Evolutionary conservation across 2,329 filamentous ascomycete species (phyloP).

Genomic region (Microdochium trichocladiopsis): DNA sequence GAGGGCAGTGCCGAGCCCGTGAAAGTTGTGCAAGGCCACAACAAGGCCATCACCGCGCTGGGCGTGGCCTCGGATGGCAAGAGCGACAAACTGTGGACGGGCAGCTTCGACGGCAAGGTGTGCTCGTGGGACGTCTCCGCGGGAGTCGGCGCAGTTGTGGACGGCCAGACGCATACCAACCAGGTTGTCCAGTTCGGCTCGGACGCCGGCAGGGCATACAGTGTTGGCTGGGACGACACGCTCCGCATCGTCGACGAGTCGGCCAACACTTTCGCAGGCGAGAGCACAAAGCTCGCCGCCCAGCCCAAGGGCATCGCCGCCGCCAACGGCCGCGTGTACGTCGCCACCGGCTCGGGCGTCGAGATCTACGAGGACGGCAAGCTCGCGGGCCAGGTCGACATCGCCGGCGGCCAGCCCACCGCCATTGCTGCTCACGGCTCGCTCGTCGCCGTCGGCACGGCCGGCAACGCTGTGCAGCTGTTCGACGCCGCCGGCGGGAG

Average conservation of each 20-base stretch:
- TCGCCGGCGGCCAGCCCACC: constrained; percentile 56
- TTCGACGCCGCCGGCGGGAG: constrained; percentile 53
- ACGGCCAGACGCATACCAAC: constrained; percentile 78
- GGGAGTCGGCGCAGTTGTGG: constrained; percentile 63
- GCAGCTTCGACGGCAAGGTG: constrained; percentile 85
- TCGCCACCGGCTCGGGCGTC: constrained; percentile 47
- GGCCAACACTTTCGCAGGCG: constrained; percentile 68
- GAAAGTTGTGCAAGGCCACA: constrained; percentile 76
- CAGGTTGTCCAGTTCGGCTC: constrained; percentile 73
- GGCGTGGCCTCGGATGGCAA: constrained; percentile 47
- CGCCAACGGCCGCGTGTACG: constrained; percentile 41
- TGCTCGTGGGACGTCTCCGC: constrained; percentile 73
- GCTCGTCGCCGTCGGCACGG: constrained; percentile 67
- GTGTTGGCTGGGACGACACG: constrained; percentile 90
- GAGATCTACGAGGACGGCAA: constrained; percentile 48
- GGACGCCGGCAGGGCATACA: constrained; percentile 61
- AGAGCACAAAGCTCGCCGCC: constrained; percentile 58
- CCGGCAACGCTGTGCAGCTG: constrained; percentile 68
- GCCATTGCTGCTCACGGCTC: constrained; percentile 63
- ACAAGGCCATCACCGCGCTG: constrained; percentile 82
- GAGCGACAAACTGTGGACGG: constrained; percentile 69
- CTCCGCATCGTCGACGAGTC: constrained; percentile 71
- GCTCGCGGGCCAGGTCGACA: constrained; percentile 49
- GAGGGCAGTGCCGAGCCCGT: constrained; percentile 64
- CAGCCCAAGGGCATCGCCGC: constrained; percentile 74